A percentile compares a stretch with the other conserved stretches of the same genome.
phyloP scores from a whole-genome alignment of 1,139 yeast species.

The Saccharomyces hybrid region DNA sequence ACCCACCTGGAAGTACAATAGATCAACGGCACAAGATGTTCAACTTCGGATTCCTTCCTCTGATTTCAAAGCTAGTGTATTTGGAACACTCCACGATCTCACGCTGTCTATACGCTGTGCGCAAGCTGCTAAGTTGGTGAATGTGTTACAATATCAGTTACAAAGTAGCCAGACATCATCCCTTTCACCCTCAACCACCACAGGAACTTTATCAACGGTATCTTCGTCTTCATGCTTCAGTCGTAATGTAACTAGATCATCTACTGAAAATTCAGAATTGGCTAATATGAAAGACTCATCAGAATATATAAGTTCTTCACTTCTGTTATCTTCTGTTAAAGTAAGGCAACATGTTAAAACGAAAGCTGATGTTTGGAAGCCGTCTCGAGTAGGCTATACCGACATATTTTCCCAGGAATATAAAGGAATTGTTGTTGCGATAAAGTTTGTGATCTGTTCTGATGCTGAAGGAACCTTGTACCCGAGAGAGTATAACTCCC shows the following conservation, averaged over 20 bases:
- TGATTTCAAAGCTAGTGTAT: slow-evolving; percentile 10
- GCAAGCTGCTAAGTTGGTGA: slow-evolving; percentile 17
- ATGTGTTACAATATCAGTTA: slow-evolving; percentile 19
- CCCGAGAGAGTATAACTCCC: slow-evolving; percentile 2
- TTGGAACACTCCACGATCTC: slow-evolving; percentile 5
- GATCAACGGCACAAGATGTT: slow-evolving; percentile 31
- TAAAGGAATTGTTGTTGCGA: slow-evolving; percentile 13
- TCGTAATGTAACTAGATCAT: slow-evolving; percentile 13
- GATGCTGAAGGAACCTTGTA: slow-evolving; percentile 1
- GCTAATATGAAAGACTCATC: slow-evolving; percentile 3
- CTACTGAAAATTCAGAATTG: slow-evolving; percentile 13
- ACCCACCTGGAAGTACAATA: slow-evolving; percentile 21
- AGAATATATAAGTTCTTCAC: slow-evolving; percentile 7
- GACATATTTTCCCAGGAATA: slow-evolving; percentile 20
- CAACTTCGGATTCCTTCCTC: slow-evolving; percentile 24
- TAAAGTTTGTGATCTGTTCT: slow-evolving; percentile 15
- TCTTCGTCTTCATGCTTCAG: slow-evolving; percentile 13
- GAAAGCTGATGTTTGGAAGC: slow-evolving; percentile 14
- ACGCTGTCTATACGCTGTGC: slow-evolving; percentile 19
- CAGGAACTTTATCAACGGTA: slow-evolving; percentile 13
- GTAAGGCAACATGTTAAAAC: slow-evolving; percentile 15
- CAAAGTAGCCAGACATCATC: slow-evolving; percentile 13
- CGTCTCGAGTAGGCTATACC: slow-evolving; percentile 12
- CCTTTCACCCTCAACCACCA: slow-evolving; percentile 11
- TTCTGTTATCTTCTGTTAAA: slow-evolving; percentile 15